Base-by-base conservation (phyloP, 495 filamentous ascomycete genomes). In the Clohesyomyces aquaticus region DNA sequence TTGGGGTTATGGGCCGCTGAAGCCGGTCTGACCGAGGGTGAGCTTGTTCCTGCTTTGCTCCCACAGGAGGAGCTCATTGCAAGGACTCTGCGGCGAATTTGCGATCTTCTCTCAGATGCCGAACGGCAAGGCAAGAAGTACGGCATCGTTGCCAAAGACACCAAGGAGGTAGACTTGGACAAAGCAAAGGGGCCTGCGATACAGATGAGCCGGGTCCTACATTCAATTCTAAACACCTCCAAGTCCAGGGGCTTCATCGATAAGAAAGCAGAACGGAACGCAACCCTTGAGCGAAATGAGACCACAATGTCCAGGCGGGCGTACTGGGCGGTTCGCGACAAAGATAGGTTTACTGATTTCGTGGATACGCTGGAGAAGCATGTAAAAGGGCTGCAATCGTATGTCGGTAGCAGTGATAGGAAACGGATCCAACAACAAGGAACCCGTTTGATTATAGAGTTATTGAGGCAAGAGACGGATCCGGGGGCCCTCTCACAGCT, bases 321-420 rank as follows among this genome's bases (percentile, higher is more conserved):
- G 6, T 29, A 16, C 4, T 54, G 51, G 51, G 51, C 26, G 1
- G 35, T 54, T 2, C 51, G 25, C 4, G 51, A 54, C 28, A 54
- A 54, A 16, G 35, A 54, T 16, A 54, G 26, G 16, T 54, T 54
- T 32, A 27, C 28, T 4, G 16, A 21, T 4, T 54, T 54, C 18
- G 51, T 54, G 23, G 32, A 14, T 6, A 38, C 14, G 6, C 32
- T 38, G 6, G 32, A 38, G 14, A 38, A 6, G 6, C 32, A 38
- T 38, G 32, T 38, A 14, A 14, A 38, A 6, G 32, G 32, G 6
- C 32, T 38, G 14, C 32, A 38, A 38, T 6, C 32, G 6, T 14
- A 6, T 38, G 6, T 38, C 14, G 14, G 32, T 6, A 38, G 6
- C 32, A 38, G 32, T n/a, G n/a, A 38, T 6, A 6, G 32, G 32